Evolutionary conservation across 2,329 filamentous ascomycete species (phyloP), one percentile per base, ranked within the genome.

Genomic region (Paraphaeosphaeria minitans): DNA sequence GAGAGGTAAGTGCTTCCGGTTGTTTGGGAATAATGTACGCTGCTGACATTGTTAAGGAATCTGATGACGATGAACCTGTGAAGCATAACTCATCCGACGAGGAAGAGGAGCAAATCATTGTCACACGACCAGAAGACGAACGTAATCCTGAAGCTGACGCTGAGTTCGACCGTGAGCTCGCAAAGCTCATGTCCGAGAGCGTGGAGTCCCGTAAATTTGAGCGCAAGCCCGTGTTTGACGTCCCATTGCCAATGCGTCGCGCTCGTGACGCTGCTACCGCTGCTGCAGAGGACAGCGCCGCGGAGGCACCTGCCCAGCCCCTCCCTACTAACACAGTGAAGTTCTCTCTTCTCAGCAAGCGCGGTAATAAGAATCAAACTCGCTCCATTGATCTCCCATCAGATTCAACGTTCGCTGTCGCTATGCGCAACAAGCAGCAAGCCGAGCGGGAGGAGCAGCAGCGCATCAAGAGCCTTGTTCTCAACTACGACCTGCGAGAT

Each of bases 171-270:
- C 91, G 94, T 68, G 95, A 98, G 78, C 95, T 97, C 76, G 93
- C 95, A 39, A 97, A 96, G 78, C 91, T 99, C 87, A 98, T 99
- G 94, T 87, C 93, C 52, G 95, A 99, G 77, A 97, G 94, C 79
- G 81, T 97, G 69, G 95, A 99, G 67, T 96, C 94, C 4, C 88
- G 95, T 68, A 97, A 97, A 70, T 96, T 97, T 67, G 95, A 99
- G 72, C 91, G 95, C 62, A 97, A 97, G 78, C 88, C 91, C 29
- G 85, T 95, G 53, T 97, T 99, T 71, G 96, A 99, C 75, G 92
- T 98, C n/a, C 93, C 96, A 1, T 81, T 99, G n/a, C 95, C 95
- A 0, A 93, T 99, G 79, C 90, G 92, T 55, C 84, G 85, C 22
- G 81, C 79, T 75, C 89, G 90, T 29, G 90, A 93, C 53, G 70